Evolutionary conservation across 805 yeast species (phyloP).

Genomic region (Wickerhamiella azymoides): DNA sequence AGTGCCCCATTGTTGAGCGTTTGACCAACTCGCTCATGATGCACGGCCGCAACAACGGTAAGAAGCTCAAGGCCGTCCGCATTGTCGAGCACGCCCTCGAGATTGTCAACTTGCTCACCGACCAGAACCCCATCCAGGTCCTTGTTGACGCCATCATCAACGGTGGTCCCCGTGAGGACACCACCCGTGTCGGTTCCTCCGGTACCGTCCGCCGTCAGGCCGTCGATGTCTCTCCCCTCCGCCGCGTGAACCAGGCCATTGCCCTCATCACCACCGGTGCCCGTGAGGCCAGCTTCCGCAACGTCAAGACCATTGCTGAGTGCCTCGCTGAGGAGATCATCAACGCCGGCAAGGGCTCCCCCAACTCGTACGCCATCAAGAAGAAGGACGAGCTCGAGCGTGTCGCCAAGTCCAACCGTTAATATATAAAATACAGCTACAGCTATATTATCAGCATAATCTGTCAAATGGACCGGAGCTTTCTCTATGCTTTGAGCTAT

Average conservation of each 20-base stretch:
- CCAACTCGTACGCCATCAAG: conserved; percentile 99
- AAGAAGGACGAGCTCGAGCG: conserved; percentile 99
- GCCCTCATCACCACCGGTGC: conserved; percentile 96
- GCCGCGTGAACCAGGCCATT: conserved; percentile 99
- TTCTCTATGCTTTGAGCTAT: too few species aligned
- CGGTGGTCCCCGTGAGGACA: conserved; percentile 99
- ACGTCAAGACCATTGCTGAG: conserved; percentile 99
- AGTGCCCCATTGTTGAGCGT: conserved; percentile 98
- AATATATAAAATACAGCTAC: conserved; percentile 26
- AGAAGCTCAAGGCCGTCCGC: conserved; percentile 99
- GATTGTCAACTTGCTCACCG: conserved; percentile 93
- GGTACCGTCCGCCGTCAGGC: conserved; percentile 99
- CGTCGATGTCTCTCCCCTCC: conserved; percentile 99
- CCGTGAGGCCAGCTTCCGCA: conserved; percentile 99
- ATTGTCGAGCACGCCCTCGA: conserved; percentile 98
- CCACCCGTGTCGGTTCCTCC: conserved; percentile 99
- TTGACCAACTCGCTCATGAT: conserved; percentile 99
- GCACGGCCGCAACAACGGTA: conserved; percentile 99
- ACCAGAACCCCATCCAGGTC: conserved; percentile 98
- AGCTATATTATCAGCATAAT: neutral
- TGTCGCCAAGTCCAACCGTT: conserved; percentile 99
- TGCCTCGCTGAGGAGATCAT: conserved; percentile 99
- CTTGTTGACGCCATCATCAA: conserved; percentile 97
- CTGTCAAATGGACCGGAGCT: too few species aligned
- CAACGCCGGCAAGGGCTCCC: conserved; percentile 99